Conservation (phyloP, 176 grass and related monocot species). For the Avena eriantha region DNA sequence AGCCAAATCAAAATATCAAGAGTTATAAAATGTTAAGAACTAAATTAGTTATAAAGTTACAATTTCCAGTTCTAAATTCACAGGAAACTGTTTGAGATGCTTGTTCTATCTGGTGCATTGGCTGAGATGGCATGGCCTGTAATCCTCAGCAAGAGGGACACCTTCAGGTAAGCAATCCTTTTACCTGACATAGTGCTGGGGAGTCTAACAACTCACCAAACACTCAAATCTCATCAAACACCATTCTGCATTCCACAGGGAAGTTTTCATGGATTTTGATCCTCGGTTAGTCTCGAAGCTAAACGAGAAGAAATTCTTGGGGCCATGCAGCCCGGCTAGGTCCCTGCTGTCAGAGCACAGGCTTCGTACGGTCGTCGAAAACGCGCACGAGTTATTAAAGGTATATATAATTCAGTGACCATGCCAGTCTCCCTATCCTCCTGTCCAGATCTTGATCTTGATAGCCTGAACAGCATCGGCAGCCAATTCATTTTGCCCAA, state of each 20-base stretch:
- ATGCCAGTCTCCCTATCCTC: background rate
- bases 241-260: conserved; percentile 57
- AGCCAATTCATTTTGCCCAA: conserved; percentile 3
- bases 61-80: conserved; percentile 44
- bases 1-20: conserved; percentile 9
- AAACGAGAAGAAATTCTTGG: conserved; percentile 81
- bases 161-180: conserved; percentile 64
- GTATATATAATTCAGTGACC: conserved; percentile 41
- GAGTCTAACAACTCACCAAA: background rate
- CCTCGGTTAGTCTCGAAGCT: conserved; percentile 71
- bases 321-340: conserved; percentile 59
- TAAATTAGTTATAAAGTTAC: conserved; percentile 54
- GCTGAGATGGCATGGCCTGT: conserved; percentile 90
- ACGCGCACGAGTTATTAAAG: conserved; percentile 88
- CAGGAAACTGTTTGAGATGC: conserved; percentile 95
- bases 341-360: conserved; percentile 81
- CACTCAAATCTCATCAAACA: background rate
- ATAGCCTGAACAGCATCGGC: conserved; percentile 21
- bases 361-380: conserved; percentile 76
- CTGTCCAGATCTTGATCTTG: conserved; percentile 35
- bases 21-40: background rate
- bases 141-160: conserved; percentile 91
- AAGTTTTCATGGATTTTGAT: conserved; percentile 93
- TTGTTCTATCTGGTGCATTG: conserved; percentile 84
- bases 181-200: background rate